A percentile compares a stretch with the other conserved stretches of the same genome.
These are phyloP conservation scores for Chrysoporthe puriensis DNA, from an alignment of 2,329 filamentous ascomycete species.

Conservation along the genomic window DNA sequence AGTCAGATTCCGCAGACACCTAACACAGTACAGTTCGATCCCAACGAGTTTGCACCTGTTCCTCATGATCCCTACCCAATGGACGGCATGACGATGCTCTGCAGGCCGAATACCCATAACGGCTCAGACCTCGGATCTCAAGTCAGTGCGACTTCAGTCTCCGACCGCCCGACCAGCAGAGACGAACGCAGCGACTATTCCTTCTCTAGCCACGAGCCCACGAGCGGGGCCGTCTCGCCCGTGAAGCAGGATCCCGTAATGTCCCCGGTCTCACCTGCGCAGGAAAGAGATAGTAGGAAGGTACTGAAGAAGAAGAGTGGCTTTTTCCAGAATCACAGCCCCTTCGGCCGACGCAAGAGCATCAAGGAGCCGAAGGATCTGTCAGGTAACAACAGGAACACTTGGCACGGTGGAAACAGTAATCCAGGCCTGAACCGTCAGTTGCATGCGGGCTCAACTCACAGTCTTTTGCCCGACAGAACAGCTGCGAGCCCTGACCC, in stretches of 20 bases:
- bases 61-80: slow-evolving; percentile 93
- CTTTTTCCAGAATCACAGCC: slow-evolving; percentile 91
- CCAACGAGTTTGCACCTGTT: slow-evolving; percentile 67
- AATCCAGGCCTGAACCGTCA: slow-evolving; percentile 41
- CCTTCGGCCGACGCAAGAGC: slow-evolving; percentile 85
- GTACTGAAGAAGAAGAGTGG: slow-evolving; percentile 74
- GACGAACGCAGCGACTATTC: slow-evolving; percentile 92
- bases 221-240: slow-evolving; percentile 74
- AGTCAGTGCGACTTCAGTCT: slow-evolving; percentile 47
- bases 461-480: slow-evolving; percentile 46
- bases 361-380: slow-evolving; percentile 80
- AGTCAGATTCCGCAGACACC: slow-evolving; percentile 31
- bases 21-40: slow-evolving; percentile 47
- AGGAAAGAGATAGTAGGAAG: slow-evolving; percentile 68
- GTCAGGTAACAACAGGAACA: slow-evolving; percentile 54
- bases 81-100: slow-evolving; percentile 98
- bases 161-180: slow-evolving; percentile 77
- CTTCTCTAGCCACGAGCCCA: slow-evolving; percentile 81
- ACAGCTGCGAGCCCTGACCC: slow-evolving; percentile 72
- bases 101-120: slow-evolving; percentile 69
- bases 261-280: slow-evolving; percentile 40
- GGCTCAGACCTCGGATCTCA: slow-evolving; percentile 62
- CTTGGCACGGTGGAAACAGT: slow-evolving; percentile 53
- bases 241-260: slow-evolving; percentile 61
- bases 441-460: slow-evolving; percentile 43